phyloP scores from a whole-genome alignment of 352 stramenopile genomes.

The Phytophthora foliorum region DNA sequence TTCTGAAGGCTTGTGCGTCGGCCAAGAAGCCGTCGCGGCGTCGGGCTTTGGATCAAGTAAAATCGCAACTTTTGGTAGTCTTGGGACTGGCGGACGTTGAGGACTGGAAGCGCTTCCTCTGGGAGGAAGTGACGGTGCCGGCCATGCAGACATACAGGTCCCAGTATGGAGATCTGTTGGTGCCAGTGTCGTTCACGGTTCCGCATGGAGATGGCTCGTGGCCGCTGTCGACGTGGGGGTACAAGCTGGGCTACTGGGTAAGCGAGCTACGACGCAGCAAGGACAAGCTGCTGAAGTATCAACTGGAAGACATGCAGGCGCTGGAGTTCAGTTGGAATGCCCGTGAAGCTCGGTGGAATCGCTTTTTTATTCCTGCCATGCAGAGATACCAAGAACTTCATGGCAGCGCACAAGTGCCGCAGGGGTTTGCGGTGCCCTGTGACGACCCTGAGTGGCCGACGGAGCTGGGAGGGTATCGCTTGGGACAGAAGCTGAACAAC shows the following conservation, averaged over 20 bases:
- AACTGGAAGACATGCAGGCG: constrained; percentile 41
- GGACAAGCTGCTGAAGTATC: constrained; percentile 39
- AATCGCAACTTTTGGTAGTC: constrained; percentile 17
- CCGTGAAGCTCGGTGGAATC: constrained; percentile 46
- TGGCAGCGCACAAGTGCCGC: constrained; percentile 39
- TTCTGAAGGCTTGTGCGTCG: constrained; percentile 37
- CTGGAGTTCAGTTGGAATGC: constrained; percentile 51
- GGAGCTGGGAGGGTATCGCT: constrained; percentile 43
- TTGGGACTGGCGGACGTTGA: constrained; percentile 35
- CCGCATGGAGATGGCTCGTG: constrained; percentile 31
- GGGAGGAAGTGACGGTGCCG: constrained; percentile 41
- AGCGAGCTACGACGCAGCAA: constrained; percentile 45
- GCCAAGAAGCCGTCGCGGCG: constrained; percentile 34
- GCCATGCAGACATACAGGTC: constrained; percentile 36
- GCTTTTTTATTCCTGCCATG: constrained; percentile 48
- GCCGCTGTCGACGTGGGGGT: constrained; percentile 48
- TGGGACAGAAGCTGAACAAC: constrained; percentile 61
- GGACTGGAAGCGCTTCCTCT: constrained; percentile 50
- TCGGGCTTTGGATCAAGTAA: constrained; percentile 23
- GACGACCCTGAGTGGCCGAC: constrained; percentile 38
- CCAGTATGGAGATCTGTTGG: constrained; percentile 43
- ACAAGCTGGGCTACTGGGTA: constrained; percentile 56
- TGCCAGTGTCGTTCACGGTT: constrained; percentile 46
- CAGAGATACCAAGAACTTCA: constrained; percentile 43
- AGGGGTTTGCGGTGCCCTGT: constrained; percentile 49